Percentiles rank a stretch among this genome's conserved stretches.
Conservation (phyloP, 129 eudicot genomes). For the Ambrosia trifida region DNA sequence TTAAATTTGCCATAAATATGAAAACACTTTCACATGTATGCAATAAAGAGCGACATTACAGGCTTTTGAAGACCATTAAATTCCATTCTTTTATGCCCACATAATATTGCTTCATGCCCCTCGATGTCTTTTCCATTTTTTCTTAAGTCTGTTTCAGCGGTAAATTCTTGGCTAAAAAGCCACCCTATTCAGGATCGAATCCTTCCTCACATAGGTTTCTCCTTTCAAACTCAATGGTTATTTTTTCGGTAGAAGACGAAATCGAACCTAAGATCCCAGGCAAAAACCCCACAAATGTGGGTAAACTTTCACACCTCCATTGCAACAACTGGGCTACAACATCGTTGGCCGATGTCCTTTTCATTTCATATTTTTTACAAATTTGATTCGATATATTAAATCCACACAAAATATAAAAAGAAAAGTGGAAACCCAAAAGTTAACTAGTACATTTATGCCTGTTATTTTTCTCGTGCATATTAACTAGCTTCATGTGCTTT, state of each 20-base stretch:
- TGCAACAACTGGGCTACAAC: too few species aligned
- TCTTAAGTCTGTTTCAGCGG: too few species aligned
- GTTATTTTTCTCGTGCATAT: slow-evolving; percentile 36
- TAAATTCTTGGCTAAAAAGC: too few species aligned
- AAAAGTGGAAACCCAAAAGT: slow-evolving; percentile 11
- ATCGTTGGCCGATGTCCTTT: too few species aligned
- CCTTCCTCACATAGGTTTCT: too few species aligned
- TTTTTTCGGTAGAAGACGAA: too few species aligned
- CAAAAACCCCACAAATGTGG: too few species aligned
- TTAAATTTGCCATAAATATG: slow-evolving; percentile 34
- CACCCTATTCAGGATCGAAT: too few species aligned
- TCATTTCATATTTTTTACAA: slow-evolving; percentile 9
- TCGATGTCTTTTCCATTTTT: slow-evolving; percentile 30
- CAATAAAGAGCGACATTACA: slow-evolving; percentile 59
- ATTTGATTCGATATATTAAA: slow-evolving; percentile 1
- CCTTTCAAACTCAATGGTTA: too few species aligned
- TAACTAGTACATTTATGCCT: slow-evolving; percentile 14
- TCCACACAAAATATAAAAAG: not conserved
- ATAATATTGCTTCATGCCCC: slow-evolving; percentile 30
- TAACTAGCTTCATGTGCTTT: slow-evolving; percentile 36
- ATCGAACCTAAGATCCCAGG: too few species aligned
- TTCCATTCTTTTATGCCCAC: slow-evolving; percentile 45
- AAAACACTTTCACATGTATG: slow-evolving; percentile 65
- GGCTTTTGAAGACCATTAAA: slow-evolving; percentile 46
- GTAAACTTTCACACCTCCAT: too few species aligned